phyloP scores from a whole-genome alignment of 2,329 filamentous ascomycete species.

The Talaromyces atroroseus region DNA sequence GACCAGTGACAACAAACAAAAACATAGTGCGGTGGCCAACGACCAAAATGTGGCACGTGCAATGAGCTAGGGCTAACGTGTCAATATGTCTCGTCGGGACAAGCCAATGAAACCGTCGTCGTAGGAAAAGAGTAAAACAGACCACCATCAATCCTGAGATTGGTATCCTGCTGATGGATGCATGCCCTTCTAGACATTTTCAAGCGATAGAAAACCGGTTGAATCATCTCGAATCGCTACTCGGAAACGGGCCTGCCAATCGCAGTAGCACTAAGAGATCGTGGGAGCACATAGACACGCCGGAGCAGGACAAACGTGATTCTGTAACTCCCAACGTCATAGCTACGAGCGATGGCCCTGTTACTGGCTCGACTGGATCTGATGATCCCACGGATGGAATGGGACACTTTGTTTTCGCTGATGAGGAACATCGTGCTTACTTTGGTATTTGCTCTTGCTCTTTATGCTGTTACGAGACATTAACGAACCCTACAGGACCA shows the following conservation, averaged over 20 bases:
- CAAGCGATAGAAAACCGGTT: constrained; percentile 1
- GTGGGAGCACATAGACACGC: neutral
- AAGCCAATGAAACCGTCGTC: constrained; percentile 1
- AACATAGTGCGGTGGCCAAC: constrained; percentile 24
- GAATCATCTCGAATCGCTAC: constrained; percentile 1
- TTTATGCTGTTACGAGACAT: neutral
- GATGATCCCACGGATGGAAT: constrained; percentile 5
- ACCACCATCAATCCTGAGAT: neutral
- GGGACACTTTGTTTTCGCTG: constrained; percentile 2
- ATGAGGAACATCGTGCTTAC: constrained; percentile 27
- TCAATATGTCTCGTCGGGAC: neutral
- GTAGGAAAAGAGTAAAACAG: constrained; percentile 2
- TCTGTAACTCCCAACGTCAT: neutral
- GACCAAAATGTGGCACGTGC: constrained; percentile 1
- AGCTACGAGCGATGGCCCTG: neutral
- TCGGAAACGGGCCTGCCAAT: neutral
- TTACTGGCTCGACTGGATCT: neutral
- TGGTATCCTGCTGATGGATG: neutral
- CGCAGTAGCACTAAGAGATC: neutral
- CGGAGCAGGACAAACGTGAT: neutral
- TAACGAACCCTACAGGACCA: constrained; percentile 13
- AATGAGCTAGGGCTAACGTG: constrained; percentile 1
- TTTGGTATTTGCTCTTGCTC: constrained; percentile 24
- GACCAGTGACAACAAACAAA: neutral
- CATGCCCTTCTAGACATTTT: neutral